Evolutionary conservation across 2,329 filamentous ascomycete species (phyloP), one percentile per base, ranked within the genome.

Genomic region (Penicillium brasilianum): DNA sequence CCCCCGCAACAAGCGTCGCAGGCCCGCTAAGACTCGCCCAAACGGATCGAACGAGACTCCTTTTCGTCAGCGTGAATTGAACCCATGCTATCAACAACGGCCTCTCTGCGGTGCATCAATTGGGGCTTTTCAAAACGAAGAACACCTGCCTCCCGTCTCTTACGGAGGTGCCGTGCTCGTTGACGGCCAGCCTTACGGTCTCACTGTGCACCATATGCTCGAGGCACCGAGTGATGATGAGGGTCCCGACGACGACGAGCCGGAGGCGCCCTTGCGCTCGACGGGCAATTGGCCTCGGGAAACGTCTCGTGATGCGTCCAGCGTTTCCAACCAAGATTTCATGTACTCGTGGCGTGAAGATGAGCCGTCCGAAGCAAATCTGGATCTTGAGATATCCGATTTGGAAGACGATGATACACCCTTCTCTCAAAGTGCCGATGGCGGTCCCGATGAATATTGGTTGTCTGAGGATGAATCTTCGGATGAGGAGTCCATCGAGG

Each of bases 201-300:
- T 98, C 91, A 97, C 92, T 22, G 94, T 98, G 0, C 94, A 98
- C 72, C 94, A 98, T 76, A 94, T 98, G 88, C 86, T 98, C 2
- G 94, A 97, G 69, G 78, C 81, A 13, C 81, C 85, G 11, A 85
- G 84, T 60, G 82, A 85, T 48, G 83, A 85, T 46, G 83, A 85
- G 14, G 80, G 78, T 10, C 75, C 77, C 16, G 73, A 76, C 1
- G 74, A 78, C 16, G 71, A 77, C n/a, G 68, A 74, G 46, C 66
- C 67, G 16, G 71, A 74, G 32, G 72, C 59, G 3, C 75, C 79
- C 14, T 71, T 74, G 22, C 75, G 84, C 7, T 84, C 83, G 3
- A 80, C 81, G 51, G 82, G 80, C n/a, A 76, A 76, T 57, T 71
- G 74, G 72, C 61, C 66, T 13, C 68, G 65, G 25, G 65, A 67